phyloP scores from a whole-genome alignment of 2,329 filamentous ascomycete species.

The Sclerotinia nivalis region DNA sequence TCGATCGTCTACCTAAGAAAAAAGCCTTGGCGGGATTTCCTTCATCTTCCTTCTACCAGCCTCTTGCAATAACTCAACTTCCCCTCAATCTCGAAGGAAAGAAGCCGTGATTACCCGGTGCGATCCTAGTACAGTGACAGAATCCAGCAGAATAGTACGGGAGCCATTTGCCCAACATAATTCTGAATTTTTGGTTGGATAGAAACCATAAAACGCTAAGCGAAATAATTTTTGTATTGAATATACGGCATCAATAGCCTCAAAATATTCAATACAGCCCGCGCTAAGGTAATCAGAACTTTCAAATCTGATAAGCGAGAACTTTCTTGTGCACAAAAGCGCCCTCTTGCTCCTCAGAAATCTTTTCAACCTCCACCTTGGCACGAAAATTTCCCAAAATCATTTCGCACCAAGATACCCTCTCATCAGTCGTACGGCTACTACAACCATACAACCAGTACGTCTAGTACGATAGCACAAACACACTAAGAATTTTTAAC shows the following conservation, averaged over 20 bases:
- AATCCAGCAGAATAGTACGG: not conserved
- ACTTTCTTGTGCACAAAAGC: not conserved
- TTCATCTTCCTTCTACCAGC: not conserved
- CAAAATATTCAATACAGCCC: not conserved
- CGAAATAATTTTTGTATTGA: not conserved
- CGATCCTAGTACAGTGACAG: not conserved
- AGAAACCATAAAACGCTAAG: not conserved
- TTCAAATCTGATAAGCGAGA: not conserved
- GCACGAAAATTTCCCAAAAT: not conserved
- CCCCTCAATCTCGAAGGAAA: not conserved
- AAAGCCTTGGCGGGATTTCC: not conserved
- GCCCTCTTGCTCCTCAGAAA: not conserved
- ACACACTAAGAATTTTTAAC: not conserved
- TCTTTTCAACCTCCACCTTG: not conserved
- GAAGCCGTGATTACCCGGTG: too few species aligned
- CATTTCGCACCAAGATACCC: not conserved
- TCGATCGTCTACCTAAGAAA: not conserved
- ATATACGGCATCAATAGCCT: not conserved
- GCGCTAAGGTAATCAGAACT: not conserved
- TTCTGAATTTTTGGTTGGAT: not conserved
- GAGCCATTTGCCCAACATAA: not conserved
- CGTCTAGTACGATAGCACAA: not conserved
- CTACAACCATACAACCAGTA: not conserved
- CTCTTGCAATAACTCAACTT: not conserved
- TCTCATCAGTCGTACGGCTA: not conserved